Percentiles rank a stretch among this genome's conserved stretches.
Evolutionary conservation across 257 asterid species (phyloP).

Genomic region (Lycium barbarum): DNA sequence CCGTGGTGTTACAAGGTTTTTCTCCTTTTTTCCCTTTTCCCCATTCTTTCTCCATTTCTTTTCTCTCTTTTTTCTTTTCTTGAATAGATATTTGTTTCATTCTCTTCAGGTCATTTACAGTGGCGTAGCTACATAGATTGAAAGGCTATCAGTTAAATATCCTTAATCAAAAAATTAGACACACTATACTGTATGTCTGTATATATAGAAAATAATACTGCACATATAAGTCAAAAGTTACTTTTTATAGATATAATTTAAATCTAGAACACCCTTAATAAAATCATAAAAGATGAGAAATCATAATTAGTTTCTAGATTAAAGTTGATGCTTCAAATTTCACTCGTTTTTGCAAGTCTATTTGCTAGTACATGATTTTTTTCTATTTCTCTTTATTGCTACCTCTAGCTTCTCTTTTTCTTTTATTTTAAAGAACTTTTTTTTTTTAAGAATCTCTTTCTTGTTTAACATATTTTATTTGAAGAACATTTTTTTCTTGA

Average conservation of each 20-base stretch:
- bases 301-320: too few species aligned
- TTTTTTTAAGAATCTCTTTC: too few species aligned
- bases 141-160: neutral
- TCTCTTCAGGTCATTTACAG: too few species aligned
- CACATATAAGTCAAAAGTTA: neutral
- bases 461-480: neutral
- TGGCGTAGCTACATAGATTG: neutral
- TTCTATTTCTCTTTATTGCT: neutral
- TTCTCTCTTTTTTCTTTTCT: neutral
- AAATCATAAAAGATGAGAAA: too few species aligned
- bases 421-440: too few species aligned
- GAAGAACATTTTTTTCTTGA: neutral
- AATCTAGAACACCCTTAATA: too few species aligned
- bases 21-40: neutral
- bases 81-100: neutral
- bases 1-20: constrained; percentile 85
- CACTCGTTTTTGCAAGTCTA: too few species aligned
- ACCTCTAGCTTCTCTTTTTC: too few species aligned
- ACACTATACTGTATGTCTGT: too few species aligned
- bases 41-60: neutral
- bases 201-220: too few species aligned
- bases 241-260: neutral
- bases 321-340: too few species aligned
- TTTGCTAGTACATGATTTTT: too few species aligned
- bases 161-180: neutral